These are phyloP conservation scores for Panaeolus papilionaceus DNA, from an alignment of 768 basidiomycete species.

Conservation along the genomic window DNA sequence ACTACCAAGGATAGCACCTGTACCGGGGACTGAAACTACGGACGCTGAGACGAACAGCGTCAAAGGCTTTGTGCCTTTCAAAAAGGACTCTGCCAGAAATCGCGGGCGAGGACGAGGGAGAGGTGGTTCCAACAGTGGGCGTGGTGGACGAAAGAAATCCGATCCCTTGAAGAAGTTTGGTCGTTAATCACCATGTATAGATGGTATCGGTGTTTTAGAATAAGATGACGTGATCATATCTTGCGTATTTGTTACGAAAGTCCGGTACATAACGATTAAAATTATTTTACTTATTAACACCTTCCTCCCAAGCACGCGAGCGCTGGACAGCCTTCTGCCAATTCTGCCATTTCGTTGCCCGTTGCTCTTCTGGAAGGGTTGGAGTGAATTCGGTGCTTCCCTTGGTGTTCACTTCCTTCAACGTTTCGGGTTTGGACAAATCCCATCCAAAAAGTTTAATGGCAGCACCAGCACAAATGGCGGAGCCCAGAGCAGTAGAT, in stretches of 20 bases:
- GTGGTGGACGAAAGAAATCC: constrained; percentile 71
- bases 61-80: constrained; percentile 77
- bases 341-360: constrained; percentile 71
- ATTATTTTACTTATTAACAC: constrained; percentile 33
- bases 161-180: constrained; percentile 86
- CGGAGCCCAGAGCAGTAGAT: constrained; percentile 95
- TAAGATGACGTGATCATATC: background rate
- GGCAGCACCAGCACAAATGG: constrained; percentile 90
- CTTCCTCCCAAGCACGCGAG: constrained; percentile 82
- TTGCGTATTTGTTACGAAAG: constrained; percentile 16
- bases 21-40: constrained; percentile 45
- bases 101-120: constrained; percentile 63
- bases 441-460: constrained; percentile 94
- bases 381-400: constrained; percentile 79
- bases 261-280: background rate
- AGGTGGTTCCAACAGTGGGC: constrained; percentile 57
- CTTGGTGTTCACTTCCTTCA: constrained; percentile 86
- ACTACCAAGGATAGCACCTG: constrained; percentile 79
- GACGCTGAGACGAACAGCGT: constrained; percentile 37
- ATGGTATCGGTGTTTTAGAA: background rate
- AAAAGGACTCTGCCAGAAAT: constrained; percentile 56
- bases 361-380: constrained; percentile 51
- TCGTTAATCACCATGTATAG: constrained; percentile 30
- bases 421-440: constrained; percentile 79
- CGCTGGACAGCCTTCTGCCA: constrained; percentile 94